A percentile compares a stretch with the other conserved stretches of the same genome.
Conservation (phyloP, 805 yeast genomes). For the Torulaspora quercuum region DNA sequence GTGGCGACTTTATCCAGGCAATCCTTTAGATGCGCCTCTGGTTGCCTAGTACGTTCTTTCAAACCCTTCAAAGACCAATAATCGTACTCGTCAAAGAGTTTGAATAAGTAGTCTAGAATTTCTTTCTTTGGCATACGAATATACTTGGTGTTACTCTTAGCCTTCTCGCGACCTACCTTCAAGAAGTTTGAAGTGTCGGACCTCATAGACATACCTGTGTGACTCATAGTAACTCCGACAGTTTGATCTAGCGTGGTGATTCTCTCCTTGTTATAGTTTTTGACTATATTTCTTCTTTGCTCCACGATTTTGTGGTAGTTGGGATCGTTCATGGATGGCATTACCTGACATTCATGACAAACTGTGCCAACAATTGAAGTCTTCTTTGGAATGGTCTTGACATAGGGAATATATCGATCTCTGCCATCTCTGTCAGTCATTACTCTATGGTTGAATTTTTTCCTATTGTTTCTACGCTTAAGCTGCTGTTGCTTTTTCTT, state of each 20-base stretch:
- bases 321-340: constrained; percentile 71
- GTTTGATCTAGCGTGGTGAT: constrained; percentile 69
- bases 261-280: constrained; percentile 53
- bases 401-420: constrained; percentile 66
- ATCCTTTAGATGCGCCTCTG: constrained; percentile 88
- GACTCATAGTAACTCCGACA: constrained; percentile 85
- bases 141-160: constrained; percentile 57
- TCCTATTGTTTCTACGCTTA: constrained; percentile 38
- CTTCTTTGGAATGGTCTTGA: constrained; percentile 82
- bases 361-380: constrained; percentile 84
- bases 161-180: constrained; percentile 47
- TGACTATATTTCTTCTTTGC: constrained; percentile 48
- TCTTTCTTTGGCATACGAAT: constrained; percentile 93
- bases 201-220: constrained; percentile 80
- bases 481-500: constrained; percentile 40
- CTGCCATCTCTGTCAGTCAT: constrained; percentile 41
- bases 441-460: constrained; percentile 35
- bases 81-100: constrained; percentile 88
- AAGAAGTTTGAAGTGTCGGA: constrained; percentile 69
- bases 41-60: constrained; percentile 91
- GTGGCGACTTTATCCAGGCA: constrained; percentile 86
- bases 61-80: constrained; percentile 95
- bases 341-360: constrained; percentile 86
- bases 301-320: constrained; percentile 64
- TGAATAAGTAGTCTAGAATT: constrained; percentile 80